These are phyloP conservation scores for Alternaria sp. DNA, from an alignment of 2,329 filamentous ascomycete species.

Conservation along the genomic window DNA sequence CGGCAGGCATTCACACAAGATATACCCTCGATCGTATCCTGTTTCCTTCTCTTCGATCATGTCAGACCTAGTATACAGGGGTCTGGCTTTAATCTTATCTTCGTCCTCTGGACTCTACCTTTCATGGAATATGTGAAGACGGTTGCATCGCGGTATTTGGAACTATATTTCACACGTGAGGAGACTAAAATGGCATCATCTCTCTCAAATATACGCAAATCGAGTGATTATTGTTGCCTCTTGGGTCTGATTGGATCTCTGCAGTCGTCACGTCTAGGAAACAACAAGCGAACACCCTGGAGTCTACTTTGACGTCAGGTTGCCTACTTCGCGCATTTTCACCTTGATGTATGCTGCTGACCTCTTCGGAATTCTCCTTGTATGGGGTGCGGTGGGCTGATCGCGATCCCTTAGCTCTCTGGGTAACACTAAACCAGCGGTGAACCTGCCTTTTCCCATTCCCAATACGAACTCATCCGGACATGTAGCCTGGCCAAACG, in stretches of 20 bases:
- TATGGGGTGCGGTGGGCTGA: background rate
- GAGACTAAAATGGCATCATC: background rate
- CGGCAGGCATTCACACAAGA: constrained; percentile 14
- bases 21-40: constrained; percentile 17
- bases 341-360: no score
- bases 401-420: background rate
- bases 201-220: background rate
- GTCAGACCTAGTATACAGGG: background rate
- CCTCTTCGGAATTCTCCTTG: background rate
- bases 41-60: background rate
- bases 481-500: background rate
- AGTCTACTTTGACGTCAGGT: background rate
- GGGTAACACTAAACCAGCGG: background rate
- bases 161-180: background rate
- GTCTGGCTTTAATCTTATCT: constrained; percentile 1
- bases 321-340: no score
- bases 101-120: background rate
- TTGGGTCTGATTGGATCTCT: background rate
- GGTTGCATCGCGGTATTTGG: background rate
- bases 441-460: background rate
- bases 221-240: background rate
- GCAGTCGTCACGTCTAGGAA: fast-evolving
- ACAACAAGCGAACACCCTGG: background rate
- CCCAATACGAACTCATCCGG: background rate
- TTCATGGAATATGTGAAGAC: background rate